Evolutionary conservation across 495 filamentous ascomycete genomes (phyloP).

Genomic region (Apodospora peruviana): DNA sequence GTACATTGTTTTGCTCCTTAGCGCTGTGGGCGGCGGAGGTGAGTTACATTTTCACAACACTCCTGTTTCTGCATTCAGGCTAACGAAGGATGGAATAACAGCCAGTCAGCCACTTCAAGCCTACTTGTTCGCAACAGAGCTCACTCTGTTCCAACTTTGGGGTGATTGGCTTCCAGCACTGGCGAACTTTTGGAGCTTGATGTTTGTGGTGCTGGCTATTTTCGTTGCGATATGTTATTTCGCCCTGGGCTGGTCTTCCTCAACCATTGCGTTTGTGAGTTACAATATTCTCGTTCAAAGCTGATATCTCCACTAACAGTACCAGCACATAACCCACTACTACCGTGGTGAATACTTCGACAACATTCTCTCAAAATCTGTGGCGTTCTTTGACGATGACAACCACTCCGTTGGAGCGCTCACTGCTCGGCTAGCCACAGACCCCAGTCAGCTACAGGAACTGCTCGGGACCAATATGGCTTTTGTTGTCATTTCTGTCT

Average conservation of each 20-base stretch:
- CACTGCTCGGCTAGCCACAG: slow-evolving; percentile 47
- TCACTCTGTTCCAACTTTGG: slow-evolving; percentile 44
- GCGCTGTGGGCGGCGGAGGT: slow-evolving; percentile 49
- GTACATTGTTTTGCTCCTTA: slow-evolving; percentile 41
- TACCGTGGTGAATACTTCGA: slow-evolving; percentile 58
- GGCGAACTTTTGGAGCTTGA: slow-evolving; percentile 58
- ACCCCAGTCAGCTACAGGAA: slow-evolving; percentile 59
- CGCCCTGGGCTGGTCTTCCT: slow-evolving; percentile 47
- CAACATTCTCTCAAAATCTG: slow-evolving; percentile 49
- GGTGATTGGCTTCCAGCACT: slow-evolving; percentile 30
- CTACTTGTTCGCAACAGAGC: slow-evolving; percentile 43
- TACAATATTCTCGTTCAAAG: neutral
- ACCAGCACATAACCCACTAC: slow-evolving; percentile 40
- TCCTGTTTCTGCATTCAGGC: slow-evolving; percentile 7
- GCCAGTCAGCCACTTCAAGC: slow-evolving; percentile 43
- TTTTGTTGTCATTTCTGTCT: slow-evolving; percentile 42
- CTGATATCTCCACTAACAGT: slow-evolving; percentile 9
- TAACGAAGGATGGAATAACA: slow-evolving; percentile 5
- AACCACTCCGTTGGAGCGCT: slow-evolving; percentile 45
- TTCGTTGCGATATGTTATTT: slow-evolving; percentile 48
- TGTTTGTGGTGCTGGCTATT: slow-evolving; percentile 57
- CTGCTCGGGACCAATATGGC: slow-evolving; percentile 53
- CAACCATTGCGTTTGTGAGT: slow-evolving; percentile 44
- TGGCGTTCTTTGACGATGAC: slow-evolving; percentile 55
- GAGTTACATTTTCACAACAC: slow-evolving; percentile 8